Evolutionary conservation across 495 filamentous ascomycete species (phyloP).

Genomic region (Penicillium robsamsonii): DNA sequence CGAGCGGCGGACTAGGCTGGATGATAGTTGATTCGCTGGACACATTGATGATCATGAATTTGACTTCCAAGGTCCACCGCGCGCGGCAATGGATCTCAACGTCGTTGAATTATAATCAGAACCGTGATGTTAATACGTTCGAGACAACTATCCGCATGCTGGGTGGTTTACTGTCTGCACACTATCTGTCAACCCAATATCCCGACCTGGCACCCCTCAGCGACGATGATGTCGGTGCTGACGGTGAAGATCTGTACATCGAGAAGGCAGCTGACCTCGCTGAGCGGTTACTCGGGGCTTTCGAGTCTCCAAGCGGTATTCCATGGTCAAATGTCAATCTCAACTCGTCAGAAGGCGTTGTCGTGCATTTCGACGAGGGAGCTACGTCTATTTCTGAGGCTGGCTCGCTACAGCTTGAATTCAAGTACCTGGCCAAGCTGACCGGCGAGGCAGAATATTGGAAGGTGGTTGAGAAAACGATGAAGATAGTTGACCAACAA

Average conservation of each 20-base stretch:
- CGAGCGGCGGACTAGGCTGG: constrained; percentile 76
- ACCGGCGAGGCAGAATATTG: constrained; percentile 91
- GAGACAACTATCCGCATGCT: constrained; percentile 99
- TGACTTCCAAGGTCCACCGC: constrained; percentile 79
- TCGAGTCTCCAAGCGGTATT: constrained; percentile 79
- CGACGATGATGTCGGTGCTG: constrained; percentile 63
- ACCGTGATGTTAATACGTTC: constrained; percentile 96
- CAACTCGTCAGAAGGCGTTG: constrained; percentile 65
- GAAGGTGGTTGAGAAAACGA: constrained; percentile 85
- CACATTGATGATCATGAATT: constrained; percentile 97
- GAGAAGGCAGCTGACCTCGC: constrained; percentile 95
- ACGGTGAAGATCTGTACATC: constrained; percentile 86
- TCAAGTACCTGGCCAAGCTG: constrained; percentile 95
- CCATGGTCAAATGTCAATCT: constrained; percentile 91
- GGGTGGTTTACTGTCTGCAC: constrained; percentile 88
- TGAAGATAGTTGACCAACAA: constrained; percentile 83
- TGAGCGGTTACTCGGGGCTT: constrained; percentile 81
- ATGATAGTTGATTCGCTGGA: constrained; percentile 96
- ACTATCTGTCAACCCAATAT: constrained; percentile 79
- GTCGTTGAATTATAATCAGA: constrained; percentile 77
- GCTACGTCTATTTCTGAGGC: constrained; percentile 94
- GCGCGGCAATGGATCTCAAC: constrained; percentile 90
- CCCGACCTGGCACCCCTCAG: constrained; percentile 63
- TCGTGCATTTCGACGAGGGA: constrained; percentile 80
- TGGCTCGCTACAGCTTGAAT: constrained; percentile 87